Conservation (phyloP, 163 green algal species). For the Chloromonas sp. region DNA sequence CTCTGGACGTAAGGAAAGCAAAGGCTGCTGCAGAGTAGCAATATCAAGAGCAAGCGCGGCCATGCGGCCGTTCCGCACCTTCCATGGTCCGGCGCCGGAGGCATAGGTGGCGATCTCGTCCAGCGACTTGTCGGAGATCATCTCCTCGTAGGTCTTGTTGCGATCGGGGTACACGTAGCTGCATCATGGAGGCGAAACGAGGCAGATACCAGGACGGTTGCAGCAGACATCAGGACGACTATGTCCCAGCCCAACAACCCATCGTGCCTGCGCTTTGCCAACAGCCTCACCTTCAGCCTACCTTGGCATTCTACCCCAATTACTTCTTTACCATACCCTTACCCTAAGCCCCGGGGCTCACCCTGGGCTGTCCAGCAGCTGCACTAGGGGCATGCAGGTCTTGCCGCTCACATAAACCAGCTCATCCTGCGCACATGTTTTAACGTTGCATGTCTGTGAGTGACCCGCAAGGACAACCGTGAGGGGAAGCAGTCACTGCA, state of each 20-base stretch:
- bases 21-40: not conserved
- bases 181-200: not conserved
- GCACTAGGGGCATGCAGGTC: constrained; percentile 27
- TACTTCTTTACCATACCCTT: not conserved
- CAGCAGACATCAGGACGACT: not conserved
- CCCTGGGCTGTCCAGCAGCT: constrained; percentile 16
- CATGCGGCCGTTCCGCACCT: constrained; percentile 2
- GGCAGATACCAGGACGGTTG: not conserved
- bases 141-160: constrained; percentile 3
- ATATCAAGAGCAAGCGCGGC: no score
- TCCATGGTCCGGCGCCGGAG: constrained; percentile 24
- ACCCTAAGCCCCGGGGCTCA: not conserved
- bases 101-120: constrained; percentile 29
- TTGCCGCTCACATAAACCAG: constrained; percentile 20
- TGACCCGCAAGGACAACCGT: no score
- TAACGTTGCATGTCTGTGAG: no score
- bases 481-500: no score
- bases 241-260: not conserved
- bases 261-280: not conserved
- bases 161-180: constrained; percentile 16
- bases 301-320: not conserved
- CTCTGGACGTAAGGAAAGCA: not conserved
- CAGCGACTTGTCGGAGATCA: constrained; percentile 9
- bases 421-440: constrained; percentile 6
- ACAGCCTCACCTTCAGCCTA: not conserved